phyloP scores from a whole-genome alignment of 495 filamentous ascomycete genomes.

The Tirmania nivea region DNA sequence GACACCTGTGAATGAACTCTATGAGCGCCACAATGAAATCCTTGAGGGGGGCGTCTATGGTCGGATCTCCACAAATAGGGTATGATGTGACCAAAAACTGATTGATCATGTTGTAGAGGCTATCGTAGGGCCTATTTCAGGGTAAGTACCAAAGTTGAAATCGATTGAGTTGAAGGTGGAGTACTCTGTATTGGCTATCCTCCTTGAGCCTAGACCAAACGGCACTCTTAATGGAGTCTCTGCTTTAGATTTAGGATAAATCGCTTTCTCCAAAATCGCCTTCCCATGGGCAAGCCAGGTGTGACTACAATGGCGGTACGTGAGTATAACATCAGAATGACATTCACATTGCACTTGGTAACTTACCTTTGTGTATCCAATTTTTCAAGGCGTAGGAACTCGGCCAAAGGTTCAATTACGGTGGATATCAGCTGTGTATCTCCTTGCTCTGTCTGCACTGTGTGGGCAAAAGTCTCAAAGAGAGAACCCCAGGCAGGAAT shows the following conservation, averaged over 20 bases:
- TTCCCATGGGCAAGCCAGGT: slow-evolving; percentile 6
- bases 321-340: neutral
- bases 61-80: slow-evolving; percentile 8
- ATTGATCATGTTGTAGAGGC: slow-evolving; percentile 34
- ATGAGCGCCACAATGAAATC: slow-evolving; percentile 20
- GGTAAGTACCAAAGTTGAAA: slow-evolving; percentile 5
- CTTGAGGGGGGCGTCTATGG: slow-evolving; percentile 4
- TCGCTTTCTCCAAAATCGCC: slow-evolving; percentile 9
- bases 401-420: slow-evolving; percentile 51
- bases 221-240: slow-evolving; percentile 9
- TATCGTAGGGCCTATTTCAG: slow-evolving; percentile 28
- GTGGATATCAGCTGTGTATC: slow-evolving; percentile 37
- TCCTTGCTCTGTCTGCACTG: slow-evolving; percentile 42
- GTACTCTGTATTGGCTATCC: slow-evolving; percentile 10
- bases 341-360: too few species aligned
- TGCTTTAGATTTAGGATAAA: slow-evolving; percentile 8
- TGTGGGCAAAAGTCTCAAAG: slow-evolving; percentile 33
- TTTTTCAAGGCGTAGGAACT: slow-evolving; percentile 20
- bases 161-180: neutral
- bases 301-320: neutral
- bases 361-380: slow-evolving; percentile 4
- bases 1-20: slow-evolving; percentile 21
- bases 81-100: slow-evolving; percentile 28
- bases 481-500: slow-evolving; percentile 37
- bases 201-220: slow-evolving; percentile 5